These are phyloP conservation scores for Isochrysis galbana DNA, from an alignment of 78 protist species.

Conservation along the genomic window DNA sequence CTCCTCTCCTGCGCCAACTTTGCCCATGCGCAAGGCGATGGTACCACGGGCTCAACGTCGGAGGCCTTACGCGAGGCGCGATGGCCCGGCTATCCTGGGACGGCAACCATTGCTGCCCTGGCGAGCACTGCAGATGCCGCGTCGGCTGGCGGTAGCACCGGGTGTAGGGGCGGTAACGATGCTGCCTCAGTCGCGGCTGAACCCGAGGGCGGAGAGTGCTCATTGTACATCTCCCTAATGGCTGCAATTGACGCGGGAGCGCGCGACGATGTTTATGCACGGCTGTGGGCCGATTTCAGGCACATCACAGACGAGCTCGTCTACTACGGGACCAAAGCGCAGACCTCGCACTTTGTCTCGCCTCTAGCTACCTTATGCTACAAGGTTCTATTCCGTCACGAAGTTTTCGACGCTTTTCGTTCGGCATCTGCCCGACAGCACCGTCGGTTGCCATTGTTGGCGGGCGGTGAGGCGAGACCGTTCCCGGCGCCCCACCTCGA, in stretches of 20 bases:
- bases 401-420: neutral
- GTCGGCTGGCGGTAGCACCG: too few relatives aligned
- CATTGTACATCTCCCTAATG: neutral
- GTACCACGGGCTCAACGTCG: too few relatives aligned
- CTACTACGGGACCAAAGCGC: neutral
- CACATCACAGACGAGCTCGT: conserved; percentile 8
- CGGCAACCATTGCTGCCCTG: too few relatives aligned
- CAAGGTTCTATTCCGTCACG: neutral
- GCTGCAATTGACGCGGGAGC: neutral
- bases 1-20: too few relatives aligned
- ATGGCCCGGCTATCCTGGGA: too few relatives aligned
- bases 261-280: neutral
- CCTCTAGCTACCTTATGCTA: neutral
- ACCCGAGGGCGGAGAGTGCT: neutral
- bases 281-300: neutral
- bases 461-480: neutral
- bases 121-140: too few relatives aligned
- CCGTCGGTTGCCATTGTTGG: too few relatives aligned
- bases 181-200: neutral
- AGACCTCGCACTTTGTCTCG: neutral
- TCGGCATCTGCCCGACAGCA: too few relatives aligned
- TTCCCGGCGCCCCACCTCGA: neutral
- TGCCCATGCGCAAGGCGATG: too few relatives aligned
- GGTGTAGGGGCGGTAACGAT: too few relatives aligned
- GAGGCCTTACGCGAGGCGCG: too few relatives aligned